phyloP scores from a whole-genome alignment of 2,329 filamentous ascomycete species.

The Fusarium robinianum region DNA sequence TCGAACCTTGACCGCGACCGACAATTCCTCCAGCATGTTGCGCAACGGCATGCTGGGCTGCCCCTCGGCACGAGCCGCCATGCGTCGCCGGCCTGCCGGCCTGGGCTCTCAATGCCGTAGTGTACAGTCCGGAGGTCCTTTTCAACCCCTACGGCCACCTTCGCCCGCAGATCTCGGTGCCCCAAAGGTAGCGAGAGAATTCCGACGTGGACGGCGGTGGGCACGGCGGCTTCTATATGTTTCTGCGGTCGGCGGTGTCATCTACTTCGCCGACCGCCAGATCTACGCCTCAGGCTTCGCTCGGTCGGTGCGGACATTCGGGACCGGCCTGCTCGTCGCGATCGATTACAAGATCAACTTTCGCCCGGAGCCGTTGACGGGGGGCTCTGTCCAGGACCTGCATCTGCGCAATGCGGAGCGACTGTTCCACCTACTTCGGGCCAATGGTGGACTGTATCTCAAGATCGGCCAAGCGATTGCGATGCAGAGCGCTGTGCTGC shows the following conservation, averaged over 20 bases:
- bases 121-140: conserved; percentile 48
- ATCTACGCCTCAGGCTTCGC: conserved; percentile 79
- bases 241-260: conserved; percentile 59
- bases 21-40: conserved; percentile 37
- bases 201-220: conserved; percentile 73
- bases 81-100: conserved; percentile 49
- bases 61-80: conserved; percentile 30
- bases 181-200: conserved; percentile 71
- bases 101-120: conserved; percentile 42
- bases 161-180: conserved; percentile 78
- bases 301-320: conserved; percentile 81
- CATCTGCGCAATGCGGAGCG: conserved; percentile 84
- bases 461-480: conserved; percentile 99
- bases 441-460: conserved; percentile 91
- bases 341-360: conserved; percentile 98
- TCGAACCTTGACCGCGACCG: conserved; percentile 9
- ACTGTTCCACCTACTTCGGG: conserved; percentile 77
- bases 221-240: conserved; percentile 71
- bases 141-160: conserved; percentile 73
- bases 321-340: conserved; percentile 76
- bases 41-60: conserved; percentile 37
- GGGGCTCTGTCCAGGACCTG: conserved; percentile 73
- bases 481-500: conserved; percentile 94
- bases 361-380: conserved; percentile 73
- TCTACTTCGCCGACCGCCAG: conserved; percentile 72